Base-by-base conservation (phyloP, 208 protist species). In the Tritrichomonas musculus region DNA sequence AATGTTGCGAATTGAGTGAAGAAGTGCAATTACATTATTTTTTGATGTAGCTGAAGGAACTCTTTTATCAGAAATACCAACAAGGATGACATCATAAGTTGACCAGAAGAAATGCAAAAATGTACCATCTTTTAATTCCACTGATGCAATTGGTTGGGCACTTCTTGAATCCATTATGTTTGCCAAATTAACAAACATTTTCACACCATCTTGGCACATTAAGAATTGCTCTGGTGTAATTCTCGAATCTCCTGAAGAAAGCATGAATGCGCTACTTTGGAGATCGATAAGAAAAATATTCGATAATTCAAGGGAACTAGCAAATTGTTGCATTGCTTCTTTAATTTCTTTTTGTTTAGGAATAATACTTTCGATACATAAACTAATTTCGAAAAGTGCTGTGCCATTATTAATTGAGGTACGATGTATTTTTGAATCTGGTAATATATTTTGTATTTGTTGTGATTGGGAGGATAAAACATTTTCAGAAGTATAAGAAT, bases 61-160 rank as follows among this genome's bases (percentile, higher is more conserved):
- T 44, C 47, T 13, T 9, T 88, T 25, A 33, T 53, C 41, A 33
- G 77, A 88, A 20, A 88, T 36, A 20, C 77, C 77, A 39, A 57
- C 77, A 39, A 88, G 47, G 57, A 88, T 88, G 4, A 88, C 77
- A 39, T 88, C 77, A 88, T 53, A 88, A 39, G 77, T 50, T 9
- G 77, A 88, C 77, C 77, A 88, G 44, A 88, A 88, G 3, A 88
- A 49, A 39, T 88, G 77, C 27, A 69, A 17, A 36, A 53, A 88
- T 53, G 44, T 33, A 20, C 44, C 77, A 39, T 57, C 44, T 20
- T 50, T 47, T 8, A 88, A 33, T 50, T 88, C 47, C 0, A 88
- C 47, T 11, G 77, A 88, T 30, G 39, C 39, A n/a, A 36, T 88
- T 39, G 77, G 47, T 39, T 88, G 77, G 0, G 77, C 41, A 88